phyloP scores from a whole-genome alignment of 768 basidiomycete species.

The Leccinum subtestaceum region DNA sequence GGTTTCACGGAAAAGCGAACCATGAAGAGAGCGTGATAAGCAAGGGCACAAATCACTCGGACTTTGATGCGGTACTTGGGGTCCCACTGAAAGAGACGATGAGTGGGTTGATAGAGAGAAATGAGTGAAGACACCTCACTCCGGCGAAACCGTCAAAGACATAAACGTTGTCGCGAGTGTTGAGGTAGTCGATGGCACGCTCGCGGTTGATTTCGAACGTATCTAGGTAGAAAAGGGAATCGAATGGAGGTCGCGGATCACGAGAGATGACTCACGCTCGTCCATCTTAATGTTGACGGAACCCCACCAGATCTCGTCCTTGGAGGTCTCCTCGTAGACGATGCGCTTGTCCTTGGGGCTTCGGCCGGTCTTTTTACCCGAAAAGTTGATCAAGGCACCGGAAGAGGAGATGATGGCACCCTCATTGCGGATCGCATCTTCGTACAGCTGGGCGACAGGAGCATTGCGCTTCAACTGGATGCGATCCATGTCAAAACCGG shows the following conservation, averaged over 20 bases:
- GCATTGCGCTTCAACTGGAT: constrained; percentile 96
- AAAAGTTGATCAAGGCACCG: constrained; percentile 99
- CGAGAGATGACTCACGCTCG: constrained; percentile 59
- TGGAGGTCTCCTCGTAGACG: constrained; percentile 94
- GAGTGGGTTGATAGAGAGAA: background rate
- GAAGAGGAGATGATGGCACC: constrained; percentile 96
- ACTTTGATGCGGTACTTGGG: constrained; percentile 99
- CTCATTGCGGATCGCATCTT: constrained; percentile 97
- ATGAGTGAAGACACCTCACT: constrained; percentile 38
- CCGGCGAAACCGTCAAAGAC: constrained; percentile 97
- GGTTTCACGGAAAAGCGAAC: constrained; percentile 42
- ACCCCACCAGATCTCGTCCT: constrained; percentile 99
- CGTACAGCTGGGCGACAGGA: constrained; percentile 85
- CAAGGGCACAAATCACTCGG: constrained; percentile 96
- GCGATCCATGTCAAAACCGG: constrained; percentile 98
- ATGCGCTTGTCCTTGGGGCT: constrained; percentile 99
- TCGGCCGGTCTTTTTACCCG: constrained; percentile 98
- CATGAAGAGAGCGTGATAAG: constrained; percentile 99
- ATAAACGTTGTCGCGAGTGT: constrained; percentile 97
- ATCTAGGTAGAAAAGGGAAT: constrained; percentile 44
- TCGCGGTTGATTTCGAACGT: constrained; percentile 99
- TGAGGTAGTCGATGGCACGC: constrained; percentile 97
- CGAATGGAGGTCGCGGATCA: background rate
- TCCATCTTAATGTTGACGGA: constrained; percentile 99
- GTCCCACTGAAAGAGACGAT: constrained; percentile 67